A percentile compares a stretch with the other conserved stretches of the same genome.
Conservation (phyloP, 371 early-diverging fungal species). For the Lichtheimia corymbifera region DNA sequence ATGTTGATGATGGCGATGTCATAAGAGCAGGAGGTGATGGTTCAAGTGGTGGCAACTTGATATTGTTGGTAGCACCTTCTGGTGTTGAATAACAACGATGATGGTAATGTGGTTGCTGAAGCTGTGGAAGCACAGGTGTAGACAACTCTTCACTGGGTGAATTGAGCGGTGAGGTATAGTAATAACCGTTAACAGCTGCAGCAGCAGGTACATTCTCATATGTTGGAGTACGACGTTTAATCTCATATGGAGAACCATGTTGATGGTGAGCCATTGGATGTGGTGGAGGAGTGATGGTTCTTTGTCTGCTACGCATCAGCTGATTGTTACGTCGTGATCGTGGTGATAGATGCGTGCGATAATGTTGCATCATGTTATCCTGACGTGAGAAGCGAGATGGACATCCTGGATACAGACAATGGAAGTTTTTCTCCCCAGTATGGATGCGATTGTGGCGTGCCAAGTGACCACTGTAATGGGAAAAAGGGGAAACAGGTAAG, state of each 20-base stretch:
- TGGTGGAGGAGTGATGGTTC: slow-evolving; percentile 13
- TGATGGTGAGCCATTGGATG: no score
- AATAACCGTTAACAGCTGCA: slow-evolving; percentile 1
- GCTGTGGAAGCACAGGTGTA: slow-evolving; percentile 10
- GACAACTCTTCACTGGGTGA: slow-evolving; percentile 4
- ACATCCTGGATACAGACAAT: slow-evolving; percentile 76
- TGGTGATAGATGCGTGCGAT: slow-evolving; percentile 71
- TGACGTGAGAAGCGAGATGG: slow-evolving; percentile 80
- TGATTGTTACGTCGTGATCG: slow-evolving; percentile 50
- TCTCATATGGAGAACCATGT: slow-evolving; percentile 1
- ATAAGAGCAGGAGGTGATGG: slow-evolving; percentile 9
- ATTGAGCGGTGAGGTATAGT: slow-evolving; percentile 4
- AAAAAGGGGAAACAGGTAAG: slow-evolving; percentile 15
- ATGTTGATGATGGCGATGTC: slow-evolving; percentile 5
- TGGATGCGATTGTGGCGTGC: slow-evolving; percentile 88
- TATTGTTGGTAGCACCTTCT: background rate
- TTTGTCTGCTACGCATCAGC: slow-evolving; percentile 1
- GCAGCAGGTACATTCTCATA: slow-evolving; percentile 3
- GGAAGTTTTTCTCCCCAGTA: slow-evolving; percentile 88
- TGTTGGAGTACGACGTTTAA: background rate
- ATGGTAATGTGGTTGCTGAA: background rate
- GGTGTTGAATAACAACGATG: slow-evolving; percentile 8
- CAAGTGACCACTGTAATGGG: slow-evolving; percentile 68
- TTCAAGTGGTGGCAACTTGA: slow-evolving; percentile 19
- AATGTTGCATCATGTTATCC: slow-evolving; percentile 90